Base-by-base conservation (phyloP, 2,329 filamentous ascomycete species). In the Ramularia endophylla region DNA sequence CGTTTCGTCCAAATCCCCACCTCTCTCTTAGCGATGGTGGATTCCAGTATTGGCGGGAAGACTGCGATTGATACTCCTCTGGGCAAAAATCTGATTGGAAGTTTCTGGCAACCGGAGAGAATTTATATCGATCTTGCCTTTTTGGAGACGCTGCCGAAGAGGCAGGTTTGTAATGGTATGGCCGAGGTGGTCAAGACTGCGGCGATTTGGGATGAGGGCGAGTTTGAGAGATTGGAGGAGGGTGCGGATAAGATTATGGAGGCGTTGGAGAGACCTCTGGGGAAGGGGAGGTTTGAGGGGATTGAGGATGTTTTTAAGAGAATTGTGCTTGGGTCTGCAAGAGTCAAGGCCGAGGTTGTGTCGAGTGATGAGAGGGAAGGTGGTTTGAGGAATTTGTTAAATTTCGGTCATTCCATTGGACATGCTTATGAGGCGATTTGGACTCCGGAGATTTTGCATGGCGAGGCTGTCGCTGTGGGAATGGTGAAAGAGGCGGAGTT, bases 401-500 rank as follows among this genome's bases (percentile, higher is more conserved):
- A 98, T 65, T 97, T 95, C 66, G 92, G 92, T 22, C 92, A 98
- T 63, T 97, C 92, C 1, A 97, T 98, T 52, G 92, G 92, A 11
- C 92, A 98, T 65, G 92, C 92, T 13, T 88, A 90, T 56, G 92
- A 98, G 67, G 92, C 92, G 19, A 88, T 98, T 33, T 74, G 97
- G 30, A 94, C 94, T 0, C 92, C 92, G 0, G 90, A 98, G 64
- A 81, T 98, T 27, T 78, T 98, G 5, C 92, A 98, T 59, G 92
- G 92, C 46, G 92, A 98, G 63, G 88, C 86, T 49, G 90, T 98
- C 8, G 87, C 92, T 16, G 94, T 98, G 54, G 92, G 92, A 18
- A 98, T 98, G 92, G 86, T 97, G 45, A 95, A 94, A 63, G 92
- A 98, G 66, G 92, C 90, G 8, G 92, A 97, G 64, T 71, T 98